Evolutionary conservation across 345 rosid species (phyloP), one percentile per base, ranked within the genome.

Genomic region (Draba incana): DNA sequence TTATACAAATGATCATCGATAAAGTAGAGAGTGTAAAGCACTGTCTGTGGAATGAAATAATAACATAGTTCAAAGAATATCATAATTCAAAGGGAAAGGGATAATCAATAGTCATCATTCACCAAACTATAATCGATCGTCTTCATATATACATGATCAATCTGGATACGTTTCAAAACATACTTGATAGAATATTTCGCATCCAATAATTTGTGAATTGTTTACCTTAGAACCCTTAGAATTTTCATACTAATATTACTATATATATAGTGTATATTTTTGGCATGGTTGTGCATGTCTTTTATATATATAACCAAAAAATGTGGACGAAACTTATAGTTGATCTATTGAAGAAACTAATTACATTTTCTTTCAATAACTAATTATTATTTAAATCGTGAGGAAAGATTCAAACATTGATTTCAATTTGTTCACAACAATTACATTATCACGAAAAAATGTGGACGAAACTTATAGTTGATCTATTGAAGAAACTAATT

Each of bases 11-110:
- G 13, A 39, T n/a, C 39, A 28, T 24, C 6, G 25, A n/a, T 56
- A 47, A 64, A 72, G 59, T 49, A 24, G 8, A 28, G 50, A n/a
- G n/a, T 50, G 48, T 49, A 41, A 49, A 47, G 52, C 60, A 64
- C 1, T 42, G 58, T 49, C n/a, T 30, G 71, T 41, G 70, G 55
- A 25, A 71, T 16, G 51, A 57, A 39, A 72, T 48, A 51, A 28
- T 64, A 72, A 4, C 70, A 48, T 56, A 48, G 45, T 72, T 57
- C 64, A 64, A 10, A 41, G 64, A 72, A 72, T 64, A n/a, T 47
- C 70, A 72, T 72, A 49, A 65, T 65, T 65, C 60, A 49, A n/a
- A n/a, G n/a, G n/a, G n/a, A 49, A 57, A 57, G 71, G 13, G 53
- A 1, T 16, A 4, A 41, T 12, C 41, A 48, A 30, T 57, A 30